A percentile compares a stretch with the other conserved stretches of the same genome.
Evolutionary conservation across 139 green algal genomes (phyloP).

Genomic region (Raphidocelis subcapitata): DNA sequence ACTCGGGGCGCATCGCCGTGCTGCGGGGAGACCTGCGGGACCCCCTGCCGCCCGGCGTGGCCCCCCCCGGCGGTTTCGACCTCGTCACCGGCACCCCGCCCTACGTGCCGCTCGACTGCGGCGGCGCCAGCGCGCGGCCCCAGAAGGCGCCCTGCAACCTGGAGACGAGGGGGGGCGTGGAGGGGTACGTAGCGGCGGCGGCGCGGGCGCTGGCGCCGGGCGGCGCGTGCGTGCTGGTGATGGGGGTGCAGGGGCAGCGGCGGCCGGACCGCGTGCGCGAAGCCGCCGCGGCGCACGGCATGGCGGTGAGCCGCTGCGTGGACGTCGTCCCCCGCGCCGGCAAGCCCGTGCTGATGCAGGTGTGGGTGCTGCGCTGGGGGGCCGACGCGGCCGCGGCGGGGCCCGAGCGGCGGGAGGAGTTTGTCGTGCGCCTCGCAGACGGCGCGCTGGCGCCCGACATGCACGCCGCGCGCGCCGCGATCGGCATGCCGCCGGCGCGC

Average conservation of each 20-base stretch:
- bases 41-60: neutral
- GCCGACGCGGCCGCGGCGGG: neutral
- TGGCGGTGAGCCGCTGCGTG: neutral
- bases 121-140: neutral
- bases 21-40: slow-evolving; percentile 8
- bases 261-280: neutral
- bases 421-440: neutral
- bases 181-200: slow-evolving; percentile 21
- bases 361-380: slow-evolving; percentile 19
- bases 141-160: slow-evolving; percentile 27
- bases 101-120: slow-evolving; percentile 15
- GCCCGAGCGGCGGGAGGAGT: neutral
- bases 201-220: slow-evolving; percentile 8
- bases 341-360: slow-evolving; percentile 22
- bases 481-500: too few relatives aligned
- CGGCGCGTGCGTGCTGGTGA: slow-evolving; percentile 14
- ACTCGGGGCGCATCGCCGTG: neutral
- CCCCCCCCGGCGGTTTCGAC: neutral
- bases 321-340: slow-evolving; percentile 8
- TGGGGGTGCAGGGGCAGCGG: slow-evolving; percentile 14
- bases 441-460: neutral
- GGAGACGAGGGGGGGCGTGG: slow-evolving; percentile 23
- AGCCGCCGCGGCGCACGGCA: slow-evolving; percentile 9
- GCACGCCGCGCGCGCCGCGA: neutral
- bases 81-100: slow-evolving; percentile 28